phyloP scores from a whole-genome alignment of 495 filamentous ascomycete species.

The Tuber microsphaerosporum region DNA sequence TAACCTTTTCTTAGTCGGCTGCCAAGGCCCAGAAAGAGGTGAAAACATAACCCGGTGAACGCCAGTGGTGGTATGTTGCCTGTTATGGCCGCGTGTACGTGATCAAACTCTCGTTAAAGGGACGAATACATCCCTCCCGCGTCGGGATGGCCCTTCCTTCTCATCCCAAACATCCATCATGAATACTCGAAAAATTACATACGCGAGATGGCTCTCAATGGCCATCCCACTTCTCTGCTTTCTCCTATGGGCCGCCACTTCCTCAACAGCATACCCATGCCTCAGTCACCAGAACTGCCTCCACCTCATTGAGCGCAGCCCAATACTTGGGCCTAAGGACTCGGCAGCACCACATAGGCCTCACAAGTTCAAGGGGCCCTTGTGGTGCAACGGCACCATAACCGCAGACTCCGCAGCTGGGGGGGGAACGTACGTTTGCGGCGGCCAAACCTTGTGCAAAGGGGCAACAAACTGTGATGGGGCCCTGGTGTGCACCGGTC shows the following conservation, averaged over 20 bases:
- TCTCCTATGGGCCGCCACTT: background rate
- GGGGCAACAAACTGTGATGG: constrained; percentile 22
- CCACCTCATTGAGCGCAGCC: background rate
- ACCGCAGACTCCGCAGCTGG: background rate
- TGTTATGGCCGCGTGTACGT: background rate
- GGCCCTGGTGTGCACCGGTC: constrained; percentile 19
- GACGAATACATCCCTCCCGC: background rate
- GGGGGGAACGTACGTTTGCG: constrained; percentile 12
- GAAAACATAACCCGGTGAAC: background rate
- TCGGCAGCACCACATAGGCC: background rate
- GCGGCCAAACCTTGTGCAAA: constrained; percentile 15
- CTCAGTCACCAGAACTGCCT: background rate
- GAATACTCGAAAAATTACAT: background rate
- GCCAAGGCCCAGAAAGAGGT: background rate
- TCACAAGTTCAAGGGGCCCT: constrained; percentile 13
- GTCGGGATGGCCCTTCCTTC: background rate
- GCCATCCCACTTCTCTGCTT: background rate
- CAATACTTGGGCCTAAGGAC: background rate
- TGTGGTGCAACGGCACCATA: constrained; percentile 23
- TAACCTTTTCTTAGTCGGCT: background rate
- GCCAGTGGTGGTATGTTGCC: background rate
- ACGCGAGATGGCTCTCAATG: background rate
- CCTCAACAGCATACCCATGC: background rate
- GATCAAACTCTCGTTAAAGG: background rate
- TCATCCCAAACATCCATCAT: background rate